Base-by-base conservation (phyloP, 495 filamentous ascomycete genomes). In the Neurospora sp. region DNA sequence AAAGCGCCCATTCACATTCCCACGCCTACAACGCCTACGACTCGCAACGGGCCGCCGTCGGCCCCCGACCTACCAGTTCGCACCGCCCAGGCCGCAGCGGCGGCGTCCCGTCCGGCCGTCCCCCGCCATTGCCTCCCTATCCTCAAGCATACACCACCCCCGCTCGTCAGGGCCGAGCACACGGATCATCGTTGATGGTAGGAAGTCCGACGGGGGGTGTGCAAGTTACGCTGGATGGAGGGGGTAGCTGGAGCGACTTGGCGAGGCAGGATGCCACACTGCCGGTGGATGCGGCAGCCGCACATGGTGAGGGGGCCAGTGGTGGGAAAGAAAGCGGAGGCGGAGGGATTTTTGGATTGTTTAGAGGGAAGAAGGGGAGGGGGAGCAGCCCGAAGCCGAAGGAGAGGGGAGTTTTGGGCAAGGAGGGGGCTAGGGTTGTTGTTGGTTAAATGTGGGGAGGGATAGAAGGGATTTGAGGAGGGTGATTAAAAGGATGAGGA, bases 351-450 rank as follows among this genome's bases (percentile, higher is more conserved):
- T 89, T 99, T 68, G 92, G 94, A 3, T 96, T 99, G 80, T 85
- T 98, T 71, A 90, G 86, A 44, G 86, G 94, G 72, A 96, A 96
- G 84, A 97, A 92, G 85, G 94, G 94, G 6, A 87, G 96, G 48
- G 93, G 94, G 69, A 88, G 92, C 78, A 97, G 94, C 78, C 96
- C 96, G 10, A 97, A 97, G 82, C 94, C 94, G 59, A 93, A 93
- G 80, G 96, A 99, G 79, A 86, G 93, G 20, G 96, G 96, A 69
- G 94, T 99, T 68, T 79, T 99, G 74, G 96, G 96, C 71, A 97
- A 97, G 78, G 96, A 99, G 78, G 96, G 96, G 8, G 94, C 96
- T 22, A 87, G 96, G 77, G 90, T 93, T 39, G 85, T 93, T 44
- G 87, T 93, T 69, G 84, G 86, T 76, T 85, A 73, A 70, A 40